Base-by-base conservation (phyloP, 1,284 basidiomycete genomes). In the Moesziomyces parantarcticus region DNA sequence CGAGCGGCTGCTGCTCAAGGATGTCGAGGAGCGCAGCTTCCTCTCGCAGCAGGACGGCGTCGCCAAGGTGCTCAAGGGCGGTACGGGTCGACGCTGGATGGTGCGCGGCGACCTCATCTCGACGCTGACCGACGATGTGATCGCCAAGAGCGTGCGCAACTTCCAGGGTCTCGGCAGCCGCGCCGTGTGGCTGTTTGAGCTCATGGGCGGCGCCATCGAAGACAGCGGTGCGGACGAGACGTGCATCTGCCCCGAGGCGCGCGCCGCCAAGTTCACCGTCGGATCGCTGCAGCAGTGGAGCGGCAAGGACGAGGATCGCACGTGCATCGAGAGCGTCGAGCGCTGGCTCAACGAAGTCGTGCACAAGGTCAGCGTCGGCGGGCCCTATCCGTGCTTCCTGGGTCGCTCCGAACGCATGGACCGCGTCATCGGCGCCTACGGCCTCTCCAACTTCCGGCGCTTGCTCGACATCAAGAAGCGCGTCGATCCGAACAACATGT, bases 271-370 rank as follows among this genome's bases (percentile, higher is more conserved):
- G 7, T 96, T 94, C 85, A 93, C 91, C 3, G 89, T 94, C 46
- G 92, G 92, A 2, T 93, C 94, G 20, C 86, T 96, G 46, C 93
- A 95, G 84, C 94, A 96, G 83, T 96, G 94, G 94, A 90, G 91
- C 62, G 89, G 93, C 84, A 87, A 89, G 50, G 86, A 90, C 40
- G 89, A 92, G 69, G 94, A 96, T 77, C 88, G 89, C 21, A 86
- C 88, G 20, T 95, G 93, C 76, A 87, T 93, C 55, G 87, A 87
- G 48, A 90, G 91, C 32, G 92, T 92, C 13, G 91, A 94, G 82
- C 89, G 90, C 79, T 84, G 43, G 71, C 56, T 80, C 21, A 63
- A 64, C 52, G 64, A 78, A n/a, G 60, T 63, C n/a, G 58, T 75
- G 8, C 49, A 59, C 52, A 52, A 57, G 23, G 66, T 77, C 11